These are phyloP conservation scores for Myriosclerotinia scirpicola DNA, from an alignment of 2,329 filamentous ascomycete species.

Conservation along the genomic window DNA sequence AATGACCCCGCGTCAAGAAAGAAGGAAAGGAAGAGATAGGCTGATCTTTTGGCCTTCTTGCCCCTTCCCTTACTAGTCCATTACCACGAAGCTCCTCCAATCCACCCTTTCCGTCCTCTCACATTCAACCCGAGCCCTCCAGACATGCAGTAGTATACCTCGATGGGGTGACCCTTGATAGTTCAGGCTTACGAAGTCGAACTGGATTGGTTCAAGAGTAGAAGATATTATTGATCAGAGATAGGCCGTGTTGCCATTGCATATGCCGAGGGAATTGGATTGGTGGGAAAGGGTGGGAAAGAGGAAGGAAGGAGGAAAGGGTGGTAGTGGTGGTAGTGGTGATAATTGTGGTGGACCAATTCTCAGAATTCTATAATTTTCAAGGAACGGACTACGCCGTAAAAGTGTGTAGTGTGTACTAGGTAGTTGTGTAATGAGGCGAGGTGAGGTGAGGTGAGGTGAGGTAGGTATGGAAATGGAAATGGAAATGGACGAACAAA, in stretches of 20 bases:
- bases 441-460: not conserved
- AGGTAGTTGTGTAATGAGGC: no score
- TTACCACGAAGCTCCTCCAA: conserved; percentile 27
- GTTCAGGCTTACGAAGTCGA: conserved; percentile 34
- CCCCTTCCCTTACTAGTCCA: conserved; percentile 28
- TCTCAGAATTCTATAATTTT: conserved; percentile 23
- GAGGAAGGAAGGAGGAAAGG: conserved; percentile 13
- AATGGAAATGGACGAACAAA: conserved; percentile 31
- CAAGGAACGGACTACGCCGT: conserved; percentile 24
- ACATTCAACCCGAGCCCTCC: conserved; percentile 32
- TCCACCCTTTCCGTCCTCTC: conserved; percentile 37
- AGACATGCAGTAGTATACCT: conserved; percentile 36
- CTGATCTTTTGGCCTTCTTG: conserved; percentile 32
- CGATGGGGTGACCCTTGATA: conserved; percentile 37
- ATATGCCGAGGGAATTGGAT: conserved; percentile 29
- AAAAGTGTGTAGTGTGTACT: conserved; percentile 16
- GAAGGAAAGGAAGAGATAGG: conserved; percentile 38
- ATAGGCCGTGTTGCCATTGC: conserved; percentile 39
- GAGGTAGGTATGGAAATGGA: no score
- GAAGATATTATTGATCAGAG: conserved; percentile 40
- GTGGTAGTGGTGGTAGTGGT: conserved; percentile 1
- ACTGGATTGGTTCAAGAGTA: conserved; percentile 36
- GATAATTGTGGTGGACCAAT: conserved; percentile 1
- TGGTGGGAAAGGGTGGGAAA: conserved; percentile 21
- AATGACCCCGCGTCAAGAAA: conserved; percentile 43